Percentiles rank a stretch among this genome's conserved stretches.
These are phyloP conservation scores for Gymnopilus dilepis DNA, from an alignment of 768 basidiomycete species.

Conservation along the genomic window DNA sequence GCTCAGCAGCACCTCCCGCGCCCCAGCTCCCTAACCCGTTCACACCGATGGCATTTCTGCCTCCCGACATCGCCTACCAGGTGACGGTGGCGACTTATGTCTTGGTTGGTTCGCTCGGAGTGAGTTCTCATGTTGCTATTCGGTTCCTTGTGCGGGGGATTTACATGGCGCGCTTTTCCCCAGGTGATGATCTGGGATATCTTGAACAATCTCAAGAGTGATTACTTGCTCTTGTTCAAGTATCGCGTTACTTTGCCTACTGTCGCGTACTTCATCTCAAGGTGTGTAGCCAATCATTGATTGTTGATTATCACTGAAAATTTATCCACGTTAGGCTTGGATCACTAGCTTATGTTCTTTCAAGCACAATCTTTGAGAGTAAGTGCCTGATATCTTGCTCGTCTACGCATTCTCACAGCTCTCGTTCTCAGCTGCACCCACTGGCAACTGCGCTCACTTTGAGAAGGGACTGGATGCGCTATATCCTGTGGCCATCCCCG, in stretches of 20 bases:
- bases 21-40: slow-evolving; percentile 17
- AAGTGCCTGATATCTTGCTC: background rate
- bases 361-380: slow-evolving; percentile 23
- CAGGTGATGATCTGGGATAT: slow-evolving; percentile 37
- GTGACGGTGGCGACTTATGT: slow-evolving; percentile 14
- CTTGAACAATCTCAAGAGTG: slow-evolving; percentile 25
- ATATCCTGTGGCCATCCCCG: slow-evolving; percentile 26
- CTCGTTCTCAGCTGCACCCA: slow-evolving; percentile 6
- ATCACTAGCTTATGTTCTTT: slow-evolving; percentile 18
- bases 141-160: background rate
- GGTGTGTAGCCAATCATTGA: slow-evolving; percentile 17
- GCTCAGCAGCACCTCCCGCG: background rate
- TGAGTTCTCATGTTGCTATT: background rate
- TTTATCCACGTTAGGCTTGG: slow-evolving; percentile 8
- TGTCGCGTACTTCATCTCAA: slow-evolving; percentile 29
- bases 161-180: background rate
- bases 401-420: background rate
- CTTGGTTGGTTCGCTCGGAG: slow-evolving; percentile 13
- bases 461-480: slow-evolving; percentile 22
- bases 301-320: background rate
- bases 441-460: slow-evolving; percentile 18
- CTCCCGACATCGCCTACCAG: slow-evolving; percentile 15
- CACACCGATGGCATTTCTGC: slow-evolving; percentile 22
- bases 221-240: slow-evolving; percentile 27
- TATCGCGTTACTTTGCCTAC: slow-evolving; percentile 25